A percentile compares a stretch with the other conserved stretches of the same genome.
phyloP scores from a whole-genome alignment of 1,139 yeast species.

The Insectozyma bohioensis region DNA sequence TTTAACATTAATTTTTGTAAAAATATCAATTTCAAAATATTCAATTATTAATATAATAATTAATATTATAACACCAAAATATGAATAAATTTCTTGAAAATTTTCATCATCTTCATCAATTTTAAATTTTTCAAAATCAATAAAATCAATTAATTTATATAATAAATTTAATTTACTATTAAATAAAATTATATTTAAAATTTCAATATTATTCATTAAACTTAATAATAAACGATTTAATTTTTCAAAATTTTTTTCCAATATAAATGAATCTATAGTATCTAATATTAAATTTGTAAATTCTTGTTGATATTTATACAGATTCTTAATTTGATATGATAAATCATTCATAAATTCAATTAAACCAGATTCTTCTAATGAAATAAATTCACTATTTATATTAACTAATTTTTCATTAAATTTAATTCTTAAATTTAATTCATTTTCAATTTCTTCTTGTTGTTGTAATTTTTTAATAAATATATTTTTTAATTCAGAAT shows the following conservation, averaged over 20 bases:
- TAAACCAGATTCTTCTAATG: constrained; percentile 52
- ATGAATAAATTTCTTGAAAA: constrained; percentile 68
- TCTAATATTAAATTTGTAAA: constrained; percentile 32
- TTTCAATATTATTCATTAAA: constrained; percentile 37
- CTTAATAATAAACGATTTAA: constrained; percentile 51
- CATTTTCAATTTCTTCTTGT: constrained; percentile 10
- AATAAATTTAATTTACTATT: constrained; percentile 24
- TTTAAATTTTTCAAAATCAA: constrained; percentile 35
- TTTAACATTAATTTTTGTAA: constrained; percentile 10
- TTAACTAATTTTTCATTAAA: constrained; percentile 39
- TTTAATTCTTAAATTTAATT: constrained; percentile 18
- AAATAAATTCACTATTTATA: constrained; percentile 54
- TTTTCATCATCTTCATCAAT: constrained; percentile 52
- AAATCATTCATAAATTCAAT: constrained; percentile 33
- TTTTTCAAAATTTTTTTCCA: constrained; percentile 39
- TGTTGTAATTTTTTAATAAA: constrained; percentile 41
- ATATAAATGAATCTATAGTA: constrained; percentile 39
- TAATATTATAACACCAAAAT: constrained; percentile 60
- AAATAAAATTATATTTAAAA: constrained; percentile 44
- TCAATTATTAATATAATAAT: constrained; percentile 47
- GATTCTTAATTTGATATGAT: constrained; percentile 29
- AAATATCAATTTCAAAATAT: constrained; percentile 35
- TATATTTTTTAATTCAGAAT: constrained; percentile 53
- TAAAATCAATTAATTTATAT: constrained; percentile 28
- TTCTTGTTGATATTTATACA: constrained; percentile 40